These are phyloP conservation scores for Acrodontium crateriforme DNA, from an alignment of 2,329 filamentous ascomycete species.

Conservation along the genomic window DNA sequence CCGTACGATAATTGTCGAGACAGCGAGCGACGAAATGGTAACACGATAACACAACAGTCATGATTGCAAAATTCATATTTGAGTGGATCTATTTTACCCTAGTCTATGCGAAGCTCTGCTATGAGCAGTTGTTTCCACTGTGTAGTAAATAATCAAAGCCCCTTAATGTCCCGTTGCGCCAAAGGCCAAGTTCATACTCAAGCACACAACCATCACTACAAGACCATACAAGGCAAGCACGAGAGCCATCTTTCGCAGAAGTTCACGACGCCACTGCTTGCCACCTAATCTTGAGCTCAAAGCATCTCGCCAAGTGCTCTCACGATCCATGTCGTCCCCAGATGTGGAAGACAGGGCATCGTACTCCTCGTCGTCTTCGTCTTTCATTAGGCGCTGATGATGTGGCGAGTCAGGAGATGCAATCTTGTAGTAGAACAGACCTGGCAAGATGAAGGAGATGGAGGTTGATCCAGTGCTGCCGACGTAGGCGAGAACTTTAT, in stretches of 20 bases:
- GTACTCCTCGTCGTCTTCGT: slow-evolving; percentile 72
- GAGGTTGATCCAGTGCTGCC: slow-evolving; percentile 88
- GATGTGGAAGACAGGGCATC: slow-evolving; percentile 40
- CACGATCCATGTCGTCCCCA: slow-evolving; percentile 27
- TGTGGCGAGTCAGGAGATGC: slow-evolving; percentile 75
- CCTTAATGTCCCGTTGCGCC: too few species aligned
- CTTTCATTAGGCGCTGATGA: slow-evolving; percentile 77
- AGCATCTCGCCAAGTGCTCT: slow-evolving; percentile 39
- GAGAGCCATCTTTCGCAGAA: slow-evolving; percentile 59
- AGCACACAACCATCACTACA: slow-evolving; percentile 77
- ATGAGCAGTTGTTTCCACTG: too few species aligned
- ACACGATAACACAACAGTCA: too few species aligned
- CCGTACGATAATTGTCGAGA: too few species aligned
- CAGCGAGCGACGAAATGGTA: too few species aligned
- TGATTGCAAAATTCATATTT: too few species aligned
- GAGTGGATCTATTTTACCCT: too few species aligned
- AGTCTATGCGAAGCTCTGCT: too few species aligned
- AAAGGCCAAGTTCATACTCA: slow-evolving; percentile 77
- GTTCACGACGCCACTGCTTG: slow-evolving; percentile 44
- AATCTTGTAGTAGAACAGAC: slow-evolving; percentile 97
- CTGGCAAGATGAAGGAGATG: slow-evolving; percentile 93
- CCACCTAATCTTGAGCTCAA: slow-evolving; percentile 24
- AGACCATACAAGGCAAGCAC: slow-evolving; percentile 70
- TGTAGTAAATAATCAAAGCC: too few species aligned
- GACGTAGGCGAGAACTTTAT: slow-evolving; percentile 87